Evolutionary conservation across 768 basidiomycete species (phyloP).

Genomic region (Russula griseocarnosa): DNA sequence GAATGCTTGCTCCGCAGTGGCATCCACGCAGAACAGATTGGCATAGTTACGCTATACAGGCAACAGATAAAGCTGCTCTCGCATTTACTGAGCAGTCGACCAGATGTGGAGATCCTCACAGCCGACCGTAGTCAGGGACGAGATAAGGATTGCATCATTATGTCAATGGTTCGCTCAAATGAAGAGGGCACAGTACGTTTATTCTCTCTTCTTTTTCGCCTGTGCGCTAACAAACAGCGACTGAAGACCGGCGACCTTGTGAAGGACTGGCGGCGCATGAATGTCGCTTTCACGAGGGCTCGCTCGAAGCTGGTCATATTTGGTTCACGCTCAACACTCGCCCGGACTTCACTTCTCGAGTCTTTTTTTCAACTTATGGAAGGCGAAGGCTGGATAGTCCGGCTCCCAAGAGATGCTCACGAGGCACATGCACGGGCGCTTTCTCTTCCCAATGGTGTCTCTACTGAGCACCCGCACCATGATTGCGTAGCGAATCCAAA

Average conservation of each 20-base stretch:
- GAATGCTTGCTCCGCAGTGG: conserved; percentile 64
- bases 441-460: conserved; percentile 27
- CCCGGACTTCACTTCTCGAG: conserved; percentile 53
- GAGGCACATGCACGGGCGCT: conserved; percentile 40
- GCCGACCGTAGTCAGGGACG: conserved; percentile 92
- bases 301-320: conserved; percentile 86
- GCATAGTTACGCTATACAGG: conserved; percentile 86
- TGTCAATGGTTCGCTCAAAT: conserved; percentile 91
- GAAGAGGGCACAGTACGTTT: conserved; percentile 61
- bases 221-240: background rate
- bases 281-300: conserved; percentile 94
- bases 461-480: conserved; percentile 2
- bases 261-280: conserved; percentile 94
- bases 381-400: conserved; percentile 62
- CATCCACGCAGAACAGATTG: conserved; percentile 66
- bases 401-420: conserved; percentile 54
- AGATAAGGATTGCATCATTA: conserved; percentile 92
- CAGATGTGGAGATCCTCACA: conserved; percentile 77
- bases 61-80: conserved; percentile 92
- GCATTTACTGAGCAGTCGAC: conserved; percentile 51
- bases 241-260: conserved; percentile 83
- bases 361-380: conserved; percentile 81
- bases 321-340: conserved; percentile 78
- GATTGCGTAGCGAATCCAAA: conserved; percentile 22
- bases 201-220: background rate